Base-by-base conservation (phyloP, 1,139 yeast species). In the Zygoascus meyerae region DNA sequence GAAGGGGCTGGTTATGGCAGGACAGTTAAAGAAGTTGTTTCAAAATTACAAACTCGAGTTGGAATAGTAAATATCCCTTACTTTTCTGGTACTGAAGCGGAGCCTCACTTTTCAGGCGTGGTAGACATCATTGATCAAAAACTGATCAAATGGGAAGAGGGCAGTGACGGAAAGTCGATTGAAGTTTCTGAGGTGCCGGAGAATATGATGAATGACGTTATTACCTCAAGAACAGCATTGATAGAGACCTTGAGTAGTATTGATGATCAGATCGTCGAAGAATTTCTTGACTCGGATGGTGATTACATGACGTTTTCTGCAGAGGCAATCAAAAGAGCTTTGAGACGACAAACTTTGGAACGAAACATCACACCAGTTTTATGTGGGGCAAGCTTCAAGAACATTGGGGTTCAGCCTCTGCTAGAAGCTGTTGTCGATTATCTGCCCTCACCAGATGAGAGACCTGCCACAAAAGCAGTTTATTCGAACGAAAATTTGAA, bases 1-100 rank as follows among this genome's bases (percentile, higher is more conserved):
- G 84, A 81, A 14, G 98, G 98, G 11, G 96, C 97, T 0, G 97
- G 97, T 0, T 92, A 81, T 62, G 83, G 95, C 50, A 72, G 96
- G 50, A 86, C 97, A 0, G 95, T 89, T 3, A 79, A 79, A 55
- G 97, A 92, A 57, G 76, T 92, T 21, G 83, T 86, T n/a, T 70
- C 79, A 18, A 86, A 86, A 60, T 69, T 94, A 49, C 80, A 79
- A 16, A 86, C 95, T 0, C 72, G 83, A 38, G 89, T 83, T 2
- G 85, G 83, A 0, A 65, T 89, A 41, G 72, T 89, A 28, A 90
- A 84, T 51, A 67, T 86, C n/a, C 99, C 99, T 0, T 80, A 73
- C 64, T 90, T 80, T 55, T 56, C 66, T 7, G 65, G 66, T 2
- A 58, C 61, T 21, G 60, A 66, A 8, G 62, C 70, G 32, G 78